Evolutionary conservation across 192 early-diverging fungal species (phyloP).

Genomic region (Pilobolus umbonatus): DNA sequence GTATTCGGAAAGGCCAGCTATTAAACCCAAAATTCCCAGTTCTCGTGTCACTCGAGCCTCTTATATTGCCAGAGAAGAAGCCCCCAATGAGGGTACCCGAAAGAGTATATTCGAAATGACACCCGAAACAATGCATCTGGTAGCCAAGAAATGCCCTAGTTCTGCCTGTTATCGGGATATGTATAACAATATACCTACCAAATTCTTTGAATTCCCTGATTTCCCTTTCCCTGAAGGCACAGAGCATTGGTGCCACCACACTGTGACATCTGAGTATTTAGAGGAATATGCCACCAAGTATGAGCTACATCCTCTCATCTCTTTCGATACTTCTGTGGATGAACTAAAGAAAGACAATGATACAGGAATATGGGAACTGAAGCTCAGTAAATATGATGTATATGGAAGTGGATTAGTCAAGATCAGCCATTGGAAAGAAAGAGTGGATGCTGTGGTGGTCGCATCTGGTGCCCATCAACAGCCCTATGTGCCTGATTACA

Average conservation of each 20-base stretch:
- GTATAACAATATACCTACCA: background rate
- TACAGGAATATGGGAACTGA: background rate
- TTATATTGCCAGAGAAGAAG: background rate
- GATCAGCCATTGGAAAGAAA: background rate
- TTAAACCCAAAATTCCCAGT: slow-evolving; percentile 9
- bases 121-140: slow-evolving; percentile 1
- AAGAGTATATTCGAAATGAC: slow-evolving; percentile 12
- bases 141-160: background rate
- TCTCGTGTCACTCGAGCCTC: background rate
- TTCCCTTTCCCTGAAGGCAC: background rate
- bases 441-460: slow-evolving; percentile 16
- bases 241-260: background rate
- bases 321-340: slow-evolving; percentile 20
- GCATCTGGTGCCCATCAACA: slow-evolving; percentile 20
- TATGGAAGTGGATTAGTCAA: background rate
- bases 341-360: slow-evolving; percentile 10
- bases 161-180: slow-evolving; percentile 16
- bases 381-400: background rate
- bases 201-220: background rate
- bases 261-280: slow-evolving; percentile 8
- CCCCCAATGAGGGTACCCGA: background rate
- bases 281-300: slow-evolving; percentile 7
- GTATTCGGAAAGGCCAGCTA: slow-evolving; percentile 4
- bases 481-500: slow-evolving; percentile 7
- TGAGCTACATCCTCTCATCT: slow-evolving; percentile 13